Percentiles rank a stretch among this genome's conserved stretches.
These are phyloP conservation scores for Pichia rugopelliculosa DNA, from an alignment of 805 yeast species.

Conservation along the genomic window DNA sequence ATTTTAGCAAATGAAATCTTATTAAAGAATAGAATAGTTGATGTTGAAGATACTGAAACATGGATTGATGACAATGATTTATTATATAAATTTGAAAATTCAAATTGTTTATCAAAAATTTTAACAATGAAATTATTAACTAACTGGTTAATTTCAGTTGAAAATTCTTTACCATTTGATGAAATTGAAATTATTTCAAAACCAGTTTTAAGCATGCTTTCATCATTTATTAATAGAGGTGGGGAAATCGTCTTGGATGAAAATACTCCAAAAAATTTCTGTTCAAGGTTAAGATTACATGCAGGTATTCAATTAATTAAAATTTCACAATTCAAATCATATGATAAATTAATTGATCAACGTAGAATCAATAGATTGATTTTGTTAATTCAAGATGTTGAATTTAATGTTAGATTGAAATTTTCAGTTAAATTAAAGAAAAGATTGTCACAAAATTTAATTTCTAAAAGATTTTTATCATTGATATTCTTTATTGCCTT, in stretches of 20 bases:
- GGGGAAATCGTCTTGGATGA: slow-evolving; percentile 62
- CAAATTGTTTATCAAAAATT: slow-evolving; percentile 22
- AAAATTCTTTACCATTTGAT: slow-evolving; percentile 31
- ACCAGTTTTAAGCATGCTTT: slow-evolving; percentile 60
- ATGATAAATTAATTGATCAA: slow-evolving; percentile 46
- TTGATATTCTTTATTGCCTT: slow-evolving; percentile 66
- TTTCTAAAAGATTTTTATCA: slow-evolving; percentile 62
- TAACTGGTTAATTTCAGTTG: slow-evolving; percentile 41
- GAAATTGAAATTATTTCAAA: slow-evolving; percentile 40
- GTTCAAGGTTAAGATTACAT: slow-evolving; percentile 52
- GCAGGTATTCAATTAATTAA: slow-evolving; percentile 65
- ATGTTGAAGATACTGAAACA: slow-evolving; percentile 12
- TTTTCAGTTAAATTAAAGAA: slow-evolving; percentile 47
- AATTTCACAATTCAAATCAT: slow-evolving; percentile 48
- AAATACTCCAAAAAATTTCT: slow-evolving; percentile 54
- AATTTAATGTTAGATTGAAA: slow-evolving; percentile 43
- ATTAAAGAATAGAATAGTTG: slow-evolving; percentile 39
- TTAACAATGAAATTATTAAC: slow-evolving; percentile 48
- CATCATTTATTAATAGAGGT: slow-evolving; percentile 61
- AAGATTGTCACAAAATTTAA: slow-evolving; percentile 39
- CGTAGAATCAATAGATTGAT: slow-evolving; percentile 45
- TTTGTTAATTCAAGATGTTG: slow-evolving; percentile 61
- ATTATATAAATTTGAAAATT: slow-evolving; percentile 4
- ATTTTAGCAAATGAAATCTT: slow-evolving; percentile 56
- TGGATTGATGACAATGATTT: slow-evolving; percentile 25